phyloP scores from a whole-genome alignment of 805 yeast genomes.

The Metschnikowia santaceciliae region DNA sequence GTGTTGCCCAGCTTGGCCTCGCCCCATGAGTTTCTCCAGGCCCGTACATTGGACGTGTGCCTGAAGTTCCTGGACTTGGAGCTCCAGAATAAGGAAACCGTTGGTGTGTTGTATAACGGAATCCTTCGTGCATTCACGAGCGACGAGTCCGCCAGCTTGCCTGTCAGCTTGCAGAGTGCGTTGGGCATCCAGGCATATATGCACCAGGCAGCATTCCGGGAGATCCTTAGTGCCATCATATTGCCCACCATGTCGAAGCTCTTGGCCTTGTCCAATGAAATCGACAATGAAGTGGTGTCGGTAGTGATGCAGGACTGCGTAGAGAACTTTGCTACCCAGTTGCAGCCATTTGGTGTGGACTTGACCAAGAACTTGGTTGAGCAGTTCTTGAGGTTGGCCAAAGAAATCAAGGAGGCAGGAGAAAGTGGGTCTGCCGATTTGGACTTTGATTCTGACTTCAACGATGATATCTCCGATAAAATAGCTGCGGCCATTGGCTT shows the following conservation, averaged over 20 bases:
- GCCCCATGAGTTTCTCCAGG: conserved; percentile 62
- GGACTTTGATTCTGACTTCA: conserved; percentile 24
- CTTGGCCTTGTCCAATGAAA: conserved; percentile 66
- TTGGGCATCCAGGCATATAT: conserved; percentile 80
- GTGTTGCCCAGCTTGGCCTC: conserved; percentile 72
- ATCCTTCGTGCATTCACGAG: conserved; percentile 29
- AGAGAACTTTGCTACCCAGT: conserved; percentile 78
- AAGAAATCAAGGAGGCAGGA: conserved; percentile 51
- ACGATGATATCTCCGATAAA: conserved; percentile 53
- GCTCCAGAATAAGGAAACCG: conserved; percentile 33
- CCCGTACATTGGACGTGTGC: conserved; percentile 66
- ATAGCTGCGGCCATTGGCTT: conserved; percentile 80
- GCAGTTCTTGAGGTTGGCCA: conserved; percentile 27
- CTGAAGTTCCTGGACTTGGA: conserved; percentile 62
- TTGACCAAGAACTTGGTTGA: conserved; percentile 26
- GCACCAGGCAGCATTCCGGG: conserved; percentile 59
- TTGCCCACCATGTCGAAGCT: conserved; percentile 80
- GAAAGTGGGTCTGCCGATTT: conserved; percentile 17
- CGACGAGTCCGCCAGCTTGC: conserved; percentile 40
- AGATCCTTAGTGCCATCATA: conserved; percentile 62
- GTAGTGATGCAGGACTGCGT: conserved; percentile 95
- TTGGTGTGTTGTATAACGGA: conserved; percentile 30
- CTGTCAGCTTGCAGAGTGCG: conserved; percentile 81
- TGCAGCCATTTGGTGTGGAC: conserved; percentile 42
- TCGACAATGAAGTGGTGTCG: conserved; percentile 83